A percentile compares a stretch with the other conserved stretches of the same genome.
These are phyloP conservation scores for Wickerhamomyces bovis DNA, from an alignment of 805 yeast species.

Conservation along the genomic window DNA sequence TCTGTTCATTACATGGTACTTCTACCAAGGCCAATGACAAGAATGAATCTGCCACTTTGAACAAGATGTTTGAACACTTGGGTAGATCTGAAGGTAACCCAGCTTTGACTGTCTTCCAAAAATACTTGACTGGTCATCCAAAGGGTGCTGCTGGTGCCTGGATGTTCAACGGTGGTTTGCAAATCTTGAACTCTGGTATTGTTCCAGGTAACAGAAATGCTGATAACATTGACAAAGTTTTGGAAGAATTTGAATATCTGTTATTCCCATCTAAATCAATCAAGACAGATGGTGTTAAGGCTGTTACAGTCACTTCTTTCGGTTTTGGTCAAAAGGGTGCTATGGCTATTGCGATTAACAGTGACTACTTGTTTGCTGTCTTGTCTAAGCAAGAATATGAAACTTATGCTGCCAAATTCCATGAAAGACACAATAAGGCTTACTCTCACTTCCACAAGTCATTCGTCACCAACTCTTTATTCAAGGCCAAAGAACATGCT, in stretches of 20 bases:
- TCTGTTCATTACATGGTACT: slow-evolving; percentile 98
- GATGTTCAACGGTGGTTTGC: slow-evolving; percentile 99
- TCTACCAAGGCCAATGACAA: slow-evolving; percentile 98
- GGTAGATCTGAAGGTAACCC: slow-evolving; percentile 99
- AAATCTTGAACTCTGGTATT: slow-evolving; percentile 83
- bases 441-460: slow-evolving; percentile 96
- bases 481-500: slow-evolving; percentile 87
- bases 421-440: slow-evolving; percentile 78
- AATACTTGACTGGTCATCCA: slow-evolving; percentile 98
- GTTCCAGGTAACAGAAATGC: slow-evolving; percentile 99
- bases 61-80: slow-evolving; percentile 88
- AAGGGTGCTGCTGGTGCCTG: slow-evolving; percentile 99
- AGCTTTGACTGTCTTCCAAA: slow-evolving; percentile 96
- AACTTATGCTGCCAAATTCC: slow-evolving; percentile 64
- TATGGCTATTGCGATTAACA: slow-evolving; percentile 85
- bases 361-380: slow-evolving; percentile 88
- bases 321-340: slow-evolving; percentile 99
- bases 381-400: slow-evolving; percentile 68
- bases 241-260: slow-evolving; percentile 82
- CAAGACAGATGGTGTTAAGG: slow-evolving; percentile 95
- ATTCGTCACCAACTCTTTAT: slow-evolving; percentile 82
- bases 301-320: slow-evolving; percentile 93
- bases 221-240: slow-evolving; percentile 81
- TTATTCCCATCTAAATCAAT: slow-evolving; percentile 91
- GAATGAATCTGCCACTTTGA: slow-evolving; percentile 91